Conservation (phyloP, 495 filamentous ascomycete species). For the Neurospora hispaniola region DNA sequence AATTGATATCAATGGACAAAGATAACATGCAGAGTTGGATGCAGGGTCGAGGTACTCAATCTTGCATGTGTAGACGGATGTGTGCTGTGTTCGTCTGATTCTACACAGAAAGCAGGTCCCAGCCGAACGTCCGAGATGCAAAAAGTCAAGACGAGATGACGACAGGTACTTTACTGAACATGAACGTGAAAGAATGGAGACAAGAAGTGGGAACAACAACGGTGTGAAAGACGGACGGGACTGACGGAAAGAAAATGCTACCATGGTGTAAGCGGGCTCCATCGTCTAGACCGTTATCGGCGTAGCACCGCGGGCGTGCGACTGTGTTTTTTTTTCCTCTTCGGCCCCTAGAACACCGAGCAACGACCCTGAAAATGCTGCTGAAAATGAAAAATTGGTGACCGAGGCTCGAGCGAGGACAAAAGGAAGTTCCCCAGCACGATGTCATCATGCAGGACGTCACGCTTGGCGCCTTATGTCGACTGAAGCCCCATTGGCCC, state of each 20-base stretch:
- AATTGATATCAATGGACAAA: background rate
- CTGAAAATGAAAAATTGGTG: constrained; percentile 1
- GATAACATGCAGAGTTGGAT: background rate
- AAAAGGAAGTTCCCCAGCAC: background rate
- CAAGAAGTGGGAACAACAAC: background rate
- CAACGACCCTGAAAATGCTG: background rate
- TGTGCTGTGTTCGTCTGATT: background rate
- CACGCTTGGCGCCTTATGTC: background rate
- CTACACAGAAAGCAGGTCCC: background rate
- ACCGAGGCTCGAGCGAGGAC: background rate
- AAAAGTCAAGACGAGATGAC: background rate
- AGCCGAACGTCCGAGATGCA: background rate
- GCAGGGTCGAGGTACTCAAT: background rate
- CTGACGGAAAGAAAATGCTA: background rate
- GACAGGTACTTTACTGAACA: background rate
- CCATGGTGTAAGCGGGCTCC: background rate
- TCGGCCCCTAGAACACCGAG: background rate
- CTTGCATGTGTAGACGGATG: background rate
- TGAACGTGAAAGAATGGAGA: background rate
- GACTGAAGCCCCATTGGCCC: background rate
- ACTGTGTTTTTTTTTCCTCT: background rate
- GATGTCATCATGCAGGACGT: constrained; percentile 18
- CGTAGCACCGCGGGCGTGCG: background rate
- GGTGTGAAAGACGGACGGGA: background rate
- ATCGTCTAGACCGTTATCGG: background rate